A percentile compares a stretch with the other conserved stretches of the same genome.
phyloP scores from a whole-genome alignment of 208 protist species.

The Crithidia expoeki region DNA sequence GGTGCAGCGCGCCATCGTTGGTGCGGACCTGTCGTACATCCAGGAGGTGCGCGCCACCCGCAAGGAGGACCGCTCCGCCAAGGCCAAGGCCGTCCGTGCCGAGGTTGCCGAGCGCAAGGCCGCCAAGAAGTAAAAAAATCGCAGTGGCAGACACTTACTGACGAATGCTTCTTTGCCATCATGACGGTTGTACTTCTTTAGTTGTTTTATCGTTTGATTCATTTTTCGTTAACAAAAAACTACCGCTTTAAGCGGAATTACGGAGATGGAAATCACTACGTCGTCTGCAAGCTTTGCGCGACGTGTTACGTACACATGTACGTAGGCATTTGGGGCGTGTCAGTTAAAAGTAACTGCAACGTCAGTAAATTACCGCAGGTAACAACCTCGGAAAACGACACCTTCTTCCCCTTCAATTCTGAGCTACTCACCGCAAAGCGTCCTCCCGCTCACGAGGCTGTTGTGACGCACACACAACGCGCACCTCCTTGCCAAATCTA shows the following conservation, averaged over 20 bases:
- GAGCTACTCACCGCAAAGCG: no score
- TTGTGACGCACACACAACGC: no score
- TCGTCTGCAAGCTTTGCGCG: not conserved
- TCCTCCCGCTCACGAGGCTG: no score
- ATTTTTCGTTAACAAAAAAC: constrained; percentile 19
- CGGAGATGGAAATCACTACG: not conserved
- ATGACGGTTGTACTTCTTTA: constrained; percentile 3
- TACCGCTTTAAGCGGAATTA: not conserved
- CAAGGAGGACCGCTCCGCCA: constrained; percentile 88
- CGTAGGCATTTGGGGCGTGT: no score
- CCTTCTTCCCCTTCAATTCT: no score
- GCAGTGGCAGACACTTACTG: not conserved
- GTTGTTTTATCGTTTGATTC: no score
- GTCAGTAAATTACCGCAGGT: no score
- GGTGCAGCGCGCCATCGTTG: constrained; percentile 84
- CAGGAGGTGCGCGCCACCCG: constrained; percentile 82
- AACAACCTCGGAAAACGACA: no score
- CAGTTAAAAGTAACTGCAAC: no score
- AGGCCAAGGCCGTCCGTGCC: constrained; percentile 87
- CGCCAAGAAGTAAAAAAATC: constrained; percentile 86
- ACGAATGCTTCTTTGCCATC: not conserved
- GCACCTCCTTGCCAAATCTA: no score
- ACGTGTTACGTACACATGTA: no score
- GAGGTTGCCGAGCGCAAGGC: constrained; percentile 92
- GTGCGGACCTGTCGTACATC: constrained; percentile 90